Evolutionary conservation across 495 filamentous ascomycete species (phyloP).

Genomic region (Xylaria acuta): DNA sequence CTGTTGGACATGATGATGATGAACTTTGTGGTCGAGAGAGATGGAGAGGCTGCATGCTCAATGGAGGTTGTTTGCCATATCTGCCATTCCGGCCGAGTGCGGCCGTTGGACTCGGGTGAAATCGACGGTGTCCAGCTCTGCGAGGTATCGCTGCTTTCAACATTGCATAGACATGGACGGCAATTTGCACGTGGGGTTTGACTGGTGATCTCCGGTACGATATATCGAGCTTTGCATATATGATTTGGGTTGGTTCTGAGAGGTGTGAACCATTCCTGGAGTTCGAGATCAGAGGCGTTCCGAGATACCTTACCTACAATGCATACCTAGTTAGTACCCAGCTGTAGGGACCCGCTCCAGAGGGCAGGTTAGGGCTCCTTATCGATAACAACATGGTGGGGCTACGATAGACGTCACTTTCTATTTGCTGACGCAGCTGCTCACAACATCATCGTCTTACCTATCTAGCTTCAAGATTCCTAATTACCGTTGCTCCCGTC

Average conservation of each 20-base stretch:
- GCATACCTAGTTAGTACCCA: too few relatives aligned
- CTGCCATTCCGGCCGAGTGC: background rate
- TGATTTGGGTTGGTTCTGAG: background rate
- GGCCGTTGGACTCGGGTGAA: background rate
- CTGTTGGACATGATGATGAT: background rate
- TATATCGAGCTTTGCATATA: background rate
- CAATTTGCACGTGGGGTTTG: background rate
- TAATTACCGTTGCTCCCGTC: background rate
- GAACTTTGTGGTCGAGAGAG: background rate
- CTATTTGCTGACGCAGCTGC: conserved; percentile 6
- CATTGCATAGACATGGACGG: background rate
- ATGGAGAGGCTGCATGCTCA: background rate
- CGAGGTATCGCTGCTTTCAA: background rate
- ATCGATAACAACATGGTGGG: background rate
- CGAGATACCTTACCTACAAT: too few relatives aligned
- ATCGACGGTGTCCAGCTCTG: background rate
- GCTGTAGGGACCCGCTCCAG: too few relatives aligned
- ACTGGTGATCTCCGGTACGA: background rate
- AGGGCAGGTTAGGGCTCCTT: background rate
- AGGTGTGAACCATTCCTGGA: background rate
- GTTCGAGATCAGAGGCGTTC: too few relatives aligned
- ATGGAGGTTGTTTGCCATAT: background rate
- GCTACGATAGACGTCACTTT: conserved; percentile 2
- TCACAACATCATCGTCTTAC: background rate
- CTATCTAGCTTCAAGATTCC: background rate